These are phyloP conservation scores for Saitoella complicata DNA, from an alignment of 805 yeast genomes.

Conservation along the genomic window DNA sequence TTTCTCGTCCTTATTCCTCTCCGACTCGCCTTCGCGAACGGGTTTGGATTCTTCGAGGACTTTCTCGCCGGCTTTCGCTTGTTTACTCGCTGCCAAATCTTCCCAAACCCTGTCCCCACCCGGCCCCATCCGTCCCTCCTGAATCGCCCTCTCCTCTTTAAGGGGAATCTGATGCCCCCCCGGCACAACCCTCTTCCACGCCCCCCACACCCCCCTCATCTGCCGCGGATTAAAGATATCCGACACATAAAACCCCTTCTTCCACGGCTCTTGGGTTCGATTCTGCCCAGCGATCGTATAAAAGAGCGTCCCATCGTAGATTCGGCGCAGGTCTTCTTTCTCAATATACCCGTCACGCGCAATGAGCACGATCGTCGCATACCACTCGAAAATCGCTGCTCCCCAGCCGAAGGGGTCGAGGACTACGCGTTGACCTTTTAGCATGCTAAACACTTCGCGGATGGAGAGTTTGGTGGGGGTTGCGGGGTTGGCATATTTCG, in stretches of 20 bases:
- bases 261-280: neutral
- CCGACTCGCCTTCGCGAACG: no score
- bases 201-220: no score
- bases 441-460: neutral
- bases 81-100: no score
- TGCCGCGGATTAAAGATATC: no score
- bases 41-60: no score
- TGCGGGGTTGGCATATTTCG: neutral
- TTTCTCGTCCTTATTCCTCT: no score
- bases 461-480: neutral
- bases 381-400: neutral
- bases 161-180: no score
- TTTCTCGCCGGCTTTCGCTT: no score
- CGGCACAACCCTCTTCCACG: no score
- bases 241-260: neutral
- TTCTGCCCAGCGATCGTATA: neutral
- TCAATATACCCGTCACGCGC: neutral
- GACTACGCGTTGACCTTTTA: slow-evolving; percentile 1
- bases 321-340: slow-evolving; percentile 1
- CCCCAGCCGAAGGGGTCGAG: slow-evolving; percentile 2
- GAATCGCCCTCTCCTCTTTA: no score
- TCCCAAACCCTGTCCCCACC: no score
- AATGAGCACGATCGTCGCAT: slow-evolving; percentile 1
- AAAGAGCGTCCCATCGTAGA: slow-evolving; percentile 1
- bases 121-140: no score